Evolutionary conservation across 805 yeast genomes (phyloP).

Genomic region (Yarrowia hollandica): DNA sequence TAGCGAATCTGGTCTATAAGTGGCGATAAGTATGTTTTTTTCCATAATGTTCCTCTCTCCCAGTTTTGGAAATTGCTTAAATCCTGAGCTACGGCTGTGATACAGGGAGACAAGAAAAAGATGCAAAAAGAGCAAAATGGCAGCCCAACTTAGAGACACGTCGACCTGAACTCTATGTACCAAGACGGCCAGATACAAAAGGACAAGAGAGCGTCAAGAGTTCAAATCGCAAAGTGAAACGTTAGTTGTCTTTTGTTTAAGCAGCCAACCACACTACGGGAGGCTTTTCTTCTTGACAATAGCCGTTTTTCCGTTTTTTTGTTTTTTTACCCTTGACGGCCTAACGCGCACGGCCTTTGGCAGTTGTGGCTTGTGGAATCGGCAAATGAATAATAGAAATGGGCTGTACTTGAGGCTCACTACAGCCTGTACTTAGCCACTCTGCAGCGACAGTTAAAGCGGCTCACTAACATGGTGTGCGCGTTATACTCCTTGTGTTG

Average conservation of each 20-base stretch:
- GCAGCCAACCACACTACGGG: too few species aligned
- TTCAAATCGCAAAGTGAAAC: neutral
- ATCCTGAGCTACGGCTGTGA: neutral
- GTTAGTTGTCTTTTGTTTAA: neutral
- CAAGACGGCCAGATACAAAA: neutral
- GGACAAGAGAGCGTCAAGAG: neutral
- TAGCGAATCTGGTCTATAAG: too few species aligned
- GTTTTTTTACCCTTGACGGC: too few species aligned
- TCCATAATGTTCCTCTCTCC: neutral
- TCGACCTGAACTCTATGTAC: conserved; percentile 11
- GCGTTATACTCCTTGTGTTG: neutral
- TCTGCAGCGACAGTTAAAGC: too few species aligned
- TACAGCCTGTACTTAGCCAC: neutral
- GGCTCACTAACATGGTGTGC: too few species aligned
- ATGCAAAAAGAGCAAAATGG: neutral
- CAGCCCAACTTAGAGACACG: neutral
- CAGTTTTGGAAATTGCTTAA: conserved; percentile 8
- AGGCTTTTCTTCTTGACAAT: too few species aligned
- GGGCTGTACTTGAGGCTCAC: too few species aligned
- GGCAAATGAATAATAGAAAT: too few species aligned
- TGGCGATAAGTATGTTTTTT: neutral
- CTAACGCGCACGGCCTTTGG: too few species aligned
- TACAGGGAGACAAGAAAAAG: neutral
- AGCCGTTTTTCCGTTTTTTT: too few species aligned
- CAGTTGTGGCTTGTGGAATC: too few species aligned